A percentile compares a stretch with the other conserved stretches of the same genome.
Conservation (phyloP, 352 stramenopile species). For the Phytophthora pluvialis region DNA sequence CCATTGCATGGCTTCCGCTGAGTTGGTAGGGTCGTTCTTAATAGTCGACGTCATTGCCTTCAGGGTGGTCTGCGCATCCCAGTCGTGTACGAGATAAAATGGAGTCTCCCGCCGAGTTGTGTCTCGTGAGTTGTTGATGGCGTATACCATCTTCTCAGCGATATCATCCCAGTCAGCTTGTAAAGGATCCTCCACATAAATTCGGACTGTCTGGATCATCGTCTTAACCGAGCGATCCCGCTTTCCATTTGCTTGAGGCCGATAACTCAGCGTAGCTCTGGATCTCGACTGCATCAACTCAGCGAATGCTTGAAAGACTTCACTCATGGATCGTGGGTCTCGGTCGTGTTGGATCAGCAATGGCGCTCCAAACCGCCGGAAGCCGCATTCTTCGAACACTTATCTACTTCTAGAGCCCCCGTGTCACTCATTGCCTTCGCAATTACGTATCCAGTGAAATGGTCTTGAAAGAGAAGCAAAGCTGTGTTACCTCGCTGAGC, state of each 20-base stretch:
- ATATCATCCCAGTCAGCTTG: too few relatives aligned
- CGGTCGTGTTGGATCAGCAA: not conserved
- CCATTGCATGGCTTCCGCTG: not conserved
- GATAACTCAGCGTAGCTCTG: not conserved
- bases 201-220: not conserved
- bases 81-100: not conserved
- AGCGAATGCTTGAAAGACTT: not conserved
- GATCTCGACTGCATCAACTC: not conserved
- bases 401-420: not conserved
- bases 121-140: not conserved
- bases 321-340: too few relatives aligned
- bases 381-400: constrained; percentile 1
- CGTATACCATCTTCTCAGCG: too few relatives aligned
- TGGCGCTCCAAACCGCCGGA: not conserved
- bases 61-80: constrained; percentile 1
- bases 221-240: constrained; percentile 3
- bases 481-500: constrained; percentile 1
- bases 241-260: not conserved
- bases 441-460: constrained; percentile 3
- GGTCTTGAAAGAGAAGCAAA: constrained; percentile 6
- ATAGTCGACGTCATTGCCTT: not conserved
- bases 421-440: constrained; percentile 4
- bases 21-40: not conserved
- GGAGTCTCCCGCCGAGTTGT: not conserved
- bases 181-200: not conserved